Evolutionary conservation across 331 rosid species (phyloP).

Genomic region (Acacia concinna): DNA sequence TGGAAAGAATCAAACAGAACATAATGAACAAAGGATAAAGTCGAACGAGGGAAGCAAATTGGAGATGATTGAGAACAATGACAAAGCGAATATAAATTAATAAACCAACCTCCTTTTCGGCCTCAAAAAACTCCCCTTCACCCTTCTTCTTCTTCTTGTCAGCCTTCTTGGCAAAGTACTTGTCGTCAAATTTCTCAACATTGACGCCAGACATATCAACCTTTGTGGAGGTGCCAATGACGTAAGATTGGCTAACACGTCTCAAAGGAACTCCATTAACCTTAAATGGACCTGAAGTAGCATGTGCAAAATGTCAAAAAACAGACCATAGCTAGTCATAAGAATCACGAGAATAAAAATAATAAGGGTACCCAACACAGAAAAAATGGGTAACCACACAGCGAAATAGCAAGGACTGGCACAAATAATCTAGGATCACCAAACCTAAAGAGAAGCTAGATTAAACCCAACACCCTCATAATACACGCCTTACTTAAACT

Average conservation of each 20-base stretch:
- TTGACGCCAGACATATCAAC: constrained; percentile 56
- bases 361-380: background rate
- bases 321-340: background rate
- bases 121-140: constrained; percentile 65
- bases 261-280: constrained; percentile 71
- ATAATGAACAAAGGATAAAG: background rate
- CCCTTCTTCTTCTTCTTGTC: constrained; percentile 57
- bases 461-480: background rate
- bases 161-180: constrained; percentile 55
- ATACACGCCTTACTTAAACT: background rate
- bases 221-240: constrained; percentile 64
- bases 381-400: no score
- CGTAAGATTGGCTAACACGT: constrained; percentile 67
- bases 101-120: constrained; percentile 54
- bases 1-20: background rate
- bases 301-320: background rate
- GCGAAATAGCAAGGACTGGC: background rate
- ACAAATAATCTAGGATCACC: background rate
- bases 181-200: constrained; percentile 59
- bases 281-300: constrained; percentile 57
- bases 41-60: background rate
- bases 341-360: background rate
- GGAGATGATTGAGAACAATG: background rate
- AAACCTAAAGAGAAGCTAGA: background rate
- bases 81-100: background rate